A percentile compares a stretch with the other conserved stretches of the same genome.
Conservation (phyloP, 148 eudicot genomes). For the Agrostemma githago region DNA sequence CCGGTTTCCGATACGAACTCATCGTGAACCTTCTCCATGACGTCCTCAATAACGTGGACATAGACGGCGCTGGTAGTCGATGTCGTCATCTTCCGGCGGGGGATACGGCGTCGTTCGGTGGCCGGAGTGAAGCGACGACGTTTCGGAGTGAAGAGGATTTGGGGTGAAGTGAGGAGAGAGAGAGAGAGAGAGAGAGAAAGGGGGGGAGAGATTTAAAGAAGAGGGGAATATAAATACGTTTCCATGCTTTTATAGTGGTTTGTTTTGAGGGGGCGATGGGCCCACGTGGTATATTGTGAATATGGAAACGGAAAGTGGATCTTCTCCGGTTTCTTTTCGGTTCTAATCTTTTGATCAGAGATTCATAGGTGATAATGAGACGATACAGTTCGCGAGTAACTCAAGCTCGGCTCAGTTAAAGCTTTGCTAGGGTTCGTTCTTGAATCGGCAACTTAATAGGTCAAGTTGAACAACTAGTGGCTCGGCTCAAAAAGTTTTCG, state of each 20-base stretch:
- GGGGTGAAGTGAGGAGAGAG: slow-evolving; percentile 21
- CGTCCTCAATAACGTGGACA: slow-evolving; percentile 79
- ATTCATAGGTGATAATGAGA: too few relatives aligned
- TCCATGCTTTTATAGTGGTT: slow-evolving; percentile 60
- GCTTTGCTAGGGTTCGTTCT: too few relatives aligned
- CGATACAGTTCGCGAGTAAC: too few relatives aligned
- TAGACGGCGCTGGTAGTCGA: slow-evolving; percentile 73
- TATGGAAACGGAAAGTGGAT: too few relatives aligned
- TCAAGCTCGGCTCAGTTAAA: too few relatives aligned
- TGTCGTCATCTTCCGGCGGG: slow-evolving; percentile 40
- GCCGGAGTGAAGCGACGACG: not conserved
- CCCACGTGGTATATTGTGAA: too few relatives aligned
- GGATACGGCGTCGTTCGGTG: slow-evolving; percentile 10
- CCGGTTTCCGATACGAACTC: slow-evolving; percentile 69
- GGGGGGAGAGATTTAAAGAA: slow-evolving; percentile 30
- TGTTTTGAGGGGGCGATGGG: not conserved
- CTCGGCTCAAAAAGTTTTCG: too few relatives aligned
- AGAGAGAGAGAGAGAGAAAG: slow-evolving; percentile 10
- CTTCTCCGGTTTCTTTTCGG: too few relatives aligned
- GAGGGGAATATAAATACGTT: slow-evolving; percentile 95
- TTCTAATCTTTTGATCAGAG: too few relatives aligned
- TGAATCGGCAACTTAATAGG: too few relatives aligned
- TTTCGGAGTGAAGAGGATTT: slow-evolving; percentile 11
- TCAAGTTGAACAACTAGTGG: too few relatives aligned
- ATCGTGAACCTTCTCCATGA: slow-evolving; percentile 83